A percentile compares a stretch with the other conserved stretches of the same genome.
Evolutionary conservation across 2,329 filamentous ascomycete species (phyloP).

Genomic region (Pseudocercospora macadamiae): DNA sequence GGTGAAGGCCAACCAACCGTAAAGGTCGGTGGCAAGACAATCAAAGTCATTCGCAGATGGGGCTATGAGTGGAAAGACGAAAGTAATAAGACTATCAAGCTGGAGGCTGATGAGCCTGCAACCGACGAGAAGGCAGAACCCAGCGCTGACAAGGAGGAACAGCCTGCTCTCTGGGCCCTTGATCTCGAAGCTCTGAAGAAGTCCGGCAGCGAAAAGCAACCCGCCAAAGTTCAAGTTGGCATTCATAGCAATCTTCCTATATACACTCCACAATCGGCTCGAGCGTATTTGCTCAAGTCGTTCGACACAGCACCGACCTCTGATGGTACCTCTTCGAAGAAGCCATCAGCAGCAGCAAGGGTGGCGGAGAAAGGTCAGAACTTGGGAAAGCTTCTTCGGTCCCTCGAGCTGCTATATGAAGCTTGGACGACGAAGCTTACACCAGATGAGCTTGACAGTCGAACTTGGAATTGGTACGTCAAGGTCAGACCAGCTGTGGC

Average conservation of each 20-base stretch:
- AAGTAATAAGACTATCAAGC: constrained; percentile 33
- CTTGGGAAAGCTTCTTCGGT: constrained; percentile 68
- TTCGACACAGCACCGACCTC: constrained; percentile 57
- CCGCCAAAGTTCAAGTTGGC: constrained; percentile 30
- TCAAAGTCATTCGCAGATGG: constrained; percentile 75
- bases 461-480: constrained; percentile 82
- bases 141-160: constrained; percentile 33
- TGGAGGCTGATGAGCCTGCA: constrained; percentile 14
- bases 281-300: constrained; percentile 59
- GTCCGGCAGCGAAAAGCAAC: constrained; percentile 34
- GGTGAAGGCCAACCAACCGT: constrained; percentile 75
- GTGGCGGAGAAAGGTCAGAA: constrained; percentile 69
- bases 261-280: constrained; percentile 71
- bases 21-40: constrained; percentile 71
- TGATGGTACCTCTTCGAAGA: constrained; percentile 46
- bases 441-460: constrained; percentile 69
- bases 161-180: constrained; percentile 60
- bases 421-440: constrained; percentile 72
- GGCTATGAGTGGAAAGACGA: constrained; percentile 66
- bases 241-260: constrained; percentile 64
- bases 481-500: constrained; percentile 76
- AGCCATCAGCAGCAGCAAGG: constrained; percentile 55
- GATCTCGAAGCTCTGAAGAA: constrained; percentile 60
- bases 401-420: constrained; percentile 70
- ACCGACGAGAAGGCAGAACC: constrained; percentile 14